Base-by-base conservation (phyloP, 495 filamentous ascomycete species). In the Daldinia vernicosa region DNA sequence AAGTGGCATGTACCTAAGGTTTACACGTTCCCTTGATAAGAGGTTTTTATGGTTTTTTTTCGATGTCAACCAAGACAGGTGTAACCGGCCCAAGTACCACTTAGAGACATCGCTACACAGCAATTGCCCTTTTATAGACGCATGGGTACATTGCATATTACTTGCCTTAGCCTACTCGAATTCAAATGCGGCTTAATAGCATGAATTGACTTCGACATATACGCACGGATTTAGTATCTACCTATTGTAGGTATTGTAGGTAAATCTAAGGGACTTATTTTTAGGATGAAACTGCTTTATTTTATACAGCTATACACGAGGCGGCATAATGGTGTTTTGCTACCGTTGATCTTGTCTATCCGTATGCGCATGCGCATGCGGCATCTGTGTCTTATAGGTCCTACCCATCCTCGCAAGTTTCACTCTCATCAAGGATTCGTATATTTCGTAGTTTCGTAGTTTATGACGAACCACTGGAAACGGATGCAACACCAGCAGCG, bases 401-500 rank as follows among this genome's bases (percentile, higher is more conserved):
- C 60, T 35, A 61, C 26, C 19, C 9, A 47, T 62, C 56, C 62
- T 72, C 63, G 22, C 68, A 60, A 56, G 57, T 68, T 40, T 32
- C 22, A 33, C 30, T 47, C 53, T 52, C 43, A 51, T 56, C 24
- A 30, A 45, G 26, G 50, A 54, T 22, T 26, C 12, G 35, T 57
- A 26, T 24, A 68, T 47, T 60, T 57, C 60, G 59, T 64, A 39
- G 54, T 63, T 60, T 74, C 55, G 62, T 64, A 35, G 51, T 63
- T 65, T 75, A 78, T 35, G 76, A 45, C 6, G 68, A 64, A 26
- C 70, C 67, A 17, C 75, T 63, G 28, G 76, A 74, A 45, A 76
- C 75, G 67, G 74, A 74, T 76, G 88, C 84, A 58, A 83, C 86
- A 74, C 87, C 81, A 19, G 89, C 84, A 53, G 83, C 84, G 66